Base-by-base conservation (phyloP, 495 filamentous ascomycete genomes). In the Xylaria telfairii region DNA sequence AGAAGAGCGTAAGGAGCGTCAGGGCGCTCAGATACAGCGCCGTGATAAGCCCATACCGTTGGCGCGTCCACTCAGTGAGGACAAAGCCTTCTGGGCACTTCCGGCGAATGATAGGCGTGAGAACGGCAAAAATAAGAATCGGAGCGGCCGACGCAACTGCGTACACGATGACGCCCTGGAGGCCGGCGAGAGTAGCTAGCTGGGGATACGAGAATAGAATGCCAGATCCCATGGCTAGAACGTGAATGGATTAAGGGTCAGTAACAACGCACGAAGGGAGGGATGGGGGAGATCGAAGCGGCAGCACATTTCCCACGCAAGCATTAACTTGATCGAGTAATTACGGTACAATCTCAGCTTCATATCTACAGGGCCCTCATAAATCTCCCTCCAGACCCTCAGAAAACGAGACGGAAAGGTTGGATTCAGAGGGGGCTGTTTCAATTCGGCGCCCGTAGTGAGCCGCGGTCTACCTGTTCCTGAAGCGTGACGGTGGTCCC, bases 291-390 rank as follows among this genome's bases (percentile, higher is more conserved):
- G 76, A 82, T 82, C 76, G 79, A 83, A 90, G 91, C 91, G 92
- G 92, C 92, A 93, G 90, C 92, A 93, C 91, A 78, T 92, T 94
- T 90, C 92, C 88, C 92, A 93, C 92, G 92, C 92, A 94, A 93
- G 92, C 89, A 91, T 94, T 94, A 93, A 90, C 92, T 93, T 93
- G 92, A 91, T 93, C 92, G 92, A 93, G 92, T 94, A 86, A 87
- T 90, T 83, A 93, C 91, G 92, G 92, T 94, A 87, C 89, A 88
- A 89, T 93, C 92, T 94, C 92, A 94, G 92, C 92, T 87, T 92
- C 88, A 80, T 87, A 79, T 86, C 76, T 71, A 66, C 80, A 81
- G 70, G 66, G 47, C 75, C 51, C 74, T 68, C 71, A 42, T 30
- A 66, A 57, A 42, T 67, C 59, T 39, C 46, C 34, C 47, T 30